Base-by-base conservation (phyloP, 108 stramenopile species). In the Mayamaea pseudoterrestris region DNA sequence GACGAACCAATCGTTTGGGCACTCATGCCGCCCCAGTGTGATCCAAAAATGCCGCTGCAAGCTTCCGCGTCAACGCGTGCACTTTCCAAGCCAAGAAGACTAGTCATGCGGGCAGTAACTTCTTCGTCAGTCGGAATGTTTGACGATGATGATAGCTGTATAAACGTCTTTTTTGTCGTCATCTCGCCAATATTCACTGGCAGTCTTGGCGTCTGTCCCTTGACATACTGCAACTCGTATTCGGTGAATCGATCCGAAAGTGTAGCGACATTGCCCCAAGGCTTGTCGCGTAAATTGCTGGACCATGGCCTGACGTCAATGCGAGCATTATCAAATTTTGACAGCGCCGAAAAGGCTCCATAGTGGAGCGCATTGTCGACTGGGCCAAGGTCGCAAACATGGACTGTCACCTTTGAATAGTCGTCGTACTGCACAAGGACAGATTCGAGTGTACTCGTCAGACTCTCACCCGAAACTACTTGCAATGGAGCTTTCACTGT, bases 11-110 rank as follows among this genome's bases (percentile, higher is more conserved):
- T 50, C 1, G 67, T 46, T 0, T 16, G 20, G 2, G 55, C 31
- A 20, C 45, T 36, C 30, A 74, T 25, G 3, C 73, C 73, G 27
- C 73, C 73, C 73, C 73, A 74, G 26, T 74, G 73, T 0, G 73
- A 53, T 8, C 36, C 44, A 31, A 53, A 74, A 5, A 74, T n/a
- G 17, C 73, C 73, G n/a, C n/a, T n/a, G n/a, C n/a, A n/a, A n/a
- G n/a, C n/a, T n/a, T n/a, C n/a, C n/a, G n/a, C n/a, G n/a, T n/a
- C n/a, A n/a, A n/a, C n/a, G n/a, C n/a, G n/a, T n/a, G n/a, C n/a
- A n/a, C n/a, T n/a, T n/a, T n/a, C n/a, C n/a, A n/a, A n/a, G n/a
- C n/a, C n/a, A n/a, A n/a, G n/a, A n/a, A n/a, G n/a, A n/a, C n/a
- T n/a, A n/a, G n/a, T n/a, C n/a, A n/a, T n/a, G n/a, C n/a, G n/a